A percentile compares a stretch with the other conserved stretches of the same genome.
Evolutionary conservation across 352 stramenopile genomes (phyloP).

Genomic region (Phytopythium vexans): DNA sequence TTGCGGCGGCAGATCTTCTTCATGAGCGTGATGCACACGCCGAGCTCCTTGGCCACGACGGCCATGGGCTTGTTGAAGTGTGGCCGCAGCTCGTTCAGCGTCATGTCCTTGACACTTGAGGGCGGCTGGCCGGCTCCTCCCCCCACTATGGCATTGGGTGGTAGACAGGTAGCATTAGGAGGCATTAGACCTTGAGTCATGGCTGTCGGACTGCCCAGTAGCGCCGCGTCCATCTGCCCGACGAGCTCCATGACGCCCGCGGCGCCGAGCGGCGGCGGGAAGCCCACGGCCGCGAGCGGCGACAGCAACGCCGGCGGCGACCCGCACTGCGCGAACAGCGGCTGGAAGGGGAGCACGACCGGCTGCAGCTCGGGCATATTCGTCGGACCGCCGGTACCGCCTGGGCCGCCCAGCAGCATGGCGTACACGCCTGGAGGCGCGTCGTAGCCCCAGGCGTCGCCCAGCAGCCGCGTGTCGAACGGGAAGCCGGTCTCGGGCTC

Average conservation of each 20-base stretch:
- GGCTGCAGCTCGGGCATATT: conserved; percentile 24
- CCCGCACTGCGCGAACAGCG: conserved; percentile 38
- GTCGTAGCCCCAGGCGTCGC: conserved; percentile 42
- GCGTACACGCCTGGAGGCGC: conserved; percentile 56
- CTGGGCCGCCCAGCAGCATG: conserved; percentile 26
- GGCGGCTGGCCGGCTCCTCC: conserved; percentile 4
- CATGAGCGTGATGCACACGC: conserved; percentile 85
- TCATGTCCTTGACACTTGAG: conserved; percentile 69
- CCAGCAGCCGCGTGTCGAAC: conserved; percentile 45
- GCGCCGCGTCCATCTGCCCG: conserved; percentile 4
- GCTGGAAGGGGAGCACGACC: conserved; percentile 32
- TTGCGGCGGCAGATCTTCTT: conserved; percentile 87
- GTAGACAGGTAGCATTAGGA: too few relatives aligned
- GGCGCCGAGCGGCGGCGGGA: conserved; percentile 33
- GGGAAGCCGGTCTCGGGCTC: conserved; percentile 35
- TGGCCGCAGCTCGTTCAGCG: conserved; percentile 74
- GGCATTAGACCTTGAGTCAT: too few relatives aligned
- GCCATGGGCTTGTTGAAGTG: conserved; percentile 87
- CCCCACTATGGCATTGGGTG: too few relatives aligned
- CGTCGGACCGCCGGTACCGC: conserved; percentile 38
- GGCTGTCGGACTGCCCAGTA: too few relatives aligned
- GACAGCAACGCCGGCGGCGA: conserved; percentile 8
- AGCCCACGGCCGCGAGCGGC: conserved; percentile 41
- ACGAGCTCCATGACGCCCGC: conserved; percentile 46
- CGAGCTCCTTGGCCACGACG: conserved; percentile 75